Conservation (phyloP, 2,329 filamentous ascomycete genomes). For the Fusarium sp. region DNA sequence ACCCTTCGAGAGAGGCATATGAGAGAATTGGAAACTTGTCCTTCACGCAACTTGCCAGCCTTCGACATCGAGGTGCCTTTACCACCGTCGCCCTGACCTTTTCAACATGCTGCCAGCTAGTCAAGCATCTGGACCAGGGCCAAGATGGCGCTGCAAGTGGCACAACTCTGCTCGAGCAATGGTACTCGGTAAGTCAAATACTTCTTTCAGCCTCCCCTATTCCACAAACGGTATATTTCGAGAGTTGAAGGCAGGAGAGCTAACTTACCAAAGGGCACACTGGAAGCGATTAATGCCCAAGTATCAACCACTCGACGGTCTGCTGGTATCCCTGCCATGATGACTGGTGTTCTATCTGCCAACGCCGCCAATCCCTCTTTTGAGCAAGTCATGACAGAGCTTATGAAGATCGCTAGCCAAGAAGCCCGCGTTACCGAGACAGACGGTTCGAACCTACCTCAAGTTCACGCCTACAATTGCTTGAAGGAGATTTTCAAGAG, state of each 20-base stretch:
- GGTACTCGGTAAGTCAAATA: slow-evolving; percentile 72
- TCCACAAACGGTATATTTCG: not conserved
- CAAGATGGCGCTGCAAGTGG: slow-evolving; percentile 48
- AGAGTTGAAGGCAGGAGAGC: not conserved
- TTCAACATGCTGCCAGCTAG: slow-evolving; percentile 77
- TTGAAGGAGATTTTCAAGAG: slow-evolving; percentile 92
- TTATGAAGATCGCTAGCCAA: slow-evolving; percentile 68
- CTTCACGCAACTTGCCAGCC: slow-evolving; percentile 82
- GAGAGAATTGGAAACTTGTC: slow-evolving; percentile 76
- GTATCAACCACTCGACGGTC: slow-evolving; percentile 88
- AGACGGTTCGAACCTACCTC: slow-evolving; percentile 77
- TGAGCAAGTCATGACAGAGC: slow-evolving; percentile 69
- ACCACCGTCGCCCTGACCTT: slow-evolving; percentile 94
- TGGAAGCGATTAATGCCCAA: slow-evolving; percentile 78
- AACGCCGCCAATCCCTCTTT: slow-evolving; percentile 71
- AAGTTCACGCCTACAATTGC: slow-evolving; percentile 95
- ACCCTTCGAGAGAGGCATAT: slow-evolving; percentile 67
- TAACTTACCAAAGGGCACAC: slow-evolving; percentile 62
- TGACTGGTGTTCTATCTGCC: slow-evolving; percentile 82
- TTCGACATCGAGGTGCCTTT: slow-evolving; percentile 92
- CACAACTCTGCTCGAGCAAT: slow-evolving; percentile 65
- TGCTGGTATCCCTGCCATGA: slow-evolving; percentile 88
- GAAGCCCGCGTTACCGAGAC: slow-evolving; percentile 66
- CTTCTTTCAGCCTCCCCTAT: too few relatives aligned
- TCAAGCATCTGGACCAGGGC: slow-evolving; percentile 59